Evolutionary conservation across 768 basidiomycete genomes (phyloP), one percentile per base, ranked within the genome.

Genomic region (Leccinum rimulosum): DNA sequence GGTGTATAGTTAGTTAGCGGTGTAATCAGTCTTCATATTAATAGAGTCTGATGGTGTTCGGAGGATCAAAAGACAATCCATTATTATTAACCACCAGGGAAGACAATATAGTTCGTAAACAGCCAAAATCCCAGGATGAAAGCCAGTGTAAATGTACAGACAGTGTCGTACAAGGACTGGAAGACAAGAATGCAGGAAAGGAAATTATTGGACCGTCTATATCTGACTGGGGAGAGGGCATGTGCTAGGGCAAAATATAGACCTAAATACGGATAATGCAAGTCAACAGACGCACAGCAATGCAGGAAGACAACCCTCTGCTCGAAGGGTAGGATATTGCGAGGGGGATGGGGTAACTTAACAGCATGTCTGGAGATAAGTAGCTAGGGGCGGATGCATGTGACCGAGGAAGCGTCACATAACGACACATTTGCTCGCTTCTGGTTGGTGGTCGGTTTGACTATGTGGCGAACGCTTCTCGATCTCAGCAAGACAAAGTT

Each of bases 401-500:
- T 58, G 60, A 64, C 61, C 50, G 48, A 40, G 50, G 22, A 53
- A 51, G 35, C 58, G 59, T 79, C 78, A 86, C 84, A 86, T 86
- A 71, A 87, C 71, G 61, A 76, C 62, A 70, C 85, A 86, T 62
- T 71, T 76, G 66, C 69, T 76, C 38, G 73, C 70, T 63, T 74
- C 70, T 31, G 76, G 77, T 61, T 80, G 80, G 62, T 77, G 80
- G 61, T 77, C 74, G 31, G 71, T 59, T 67, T 77, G 77, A 58
- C 69, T 78, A 66, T 79, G 81, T 27, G 86, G 83, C 25, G 84
- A 79, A 56, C 84, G 81, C 71, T 86, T 90, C 79, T 93, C 89
- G 62, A 93, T 92, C 70, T 94, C 90, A 40, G 78, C 86, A 47
- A 94, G 79, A 70, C 90, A 91, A 53, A 91, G 79, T 66, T 94